phyloP scores from a whole-genome alignment of 257 asterid species.

The Solanum bulbocastanum region DNA sequence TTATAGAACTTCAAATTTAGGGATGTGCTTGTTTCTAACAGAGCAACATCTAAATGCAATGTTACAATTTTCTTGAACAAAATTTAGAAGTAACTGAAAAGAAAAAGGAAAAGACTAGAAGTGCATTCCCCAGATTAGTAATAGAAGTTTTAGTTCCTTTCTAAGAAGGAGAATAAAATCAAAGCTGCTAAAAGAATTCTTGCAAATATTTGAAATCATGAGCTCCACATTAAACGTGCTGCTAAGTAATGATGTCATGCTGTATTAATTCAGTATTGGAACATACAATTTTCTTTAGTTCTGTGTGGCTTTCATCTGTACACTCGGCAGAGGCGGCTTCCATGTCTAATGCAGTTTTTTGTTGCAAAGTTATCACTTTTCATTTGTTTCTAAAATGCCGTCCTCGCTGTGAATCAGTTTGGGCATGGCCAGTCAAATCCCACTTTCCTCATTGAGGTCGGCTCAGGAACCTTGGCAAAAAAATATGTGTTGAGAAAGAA shows the following conservation, averaged over 20 bases:
- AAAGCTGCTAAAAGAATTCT: neutral
- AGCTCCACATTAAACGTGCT: neutral
- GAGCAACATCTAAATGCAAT: neutral
- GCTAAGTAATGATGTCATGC: neutral
- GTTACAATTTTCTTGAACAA: neutral
- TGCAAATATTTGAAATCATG: neutral
- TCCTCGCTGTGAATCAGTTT: constrained; percentile 37
- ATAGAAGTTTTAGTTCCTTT: neutral
- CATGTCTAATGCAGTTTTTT: neutral
- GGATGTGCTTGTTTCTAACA: neutral
- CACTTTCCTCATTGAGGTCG: constrained; percentile 76
- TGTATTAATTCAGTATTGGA: neutral
- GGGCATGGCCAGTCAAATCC: constrained; percentile 99
- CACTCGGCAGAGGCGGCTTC: neutral
- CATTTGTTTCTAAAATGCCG: neutral
- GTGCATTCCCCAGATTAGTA: neutral
- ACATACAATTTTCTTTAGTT: neutral
- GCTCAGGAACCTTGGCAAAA: constrained; percentile 43
- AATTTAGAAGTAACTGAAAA: neutral
- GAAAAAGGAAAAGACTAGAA: neutral
- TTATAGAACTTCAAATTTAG: neutral
- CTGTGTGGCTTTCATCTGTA: neutral
- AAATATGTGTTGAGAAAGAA: constrained; percentile 81
- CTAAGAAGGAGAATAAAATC: neutral
- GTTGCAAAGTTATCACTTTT: neutral